Evolutionary conservation across 2,329 filamentous ascomycete species (phyloP), one percentile per base, ranked within the genome.

Genomic region (Alternaria triticina): DNA sequence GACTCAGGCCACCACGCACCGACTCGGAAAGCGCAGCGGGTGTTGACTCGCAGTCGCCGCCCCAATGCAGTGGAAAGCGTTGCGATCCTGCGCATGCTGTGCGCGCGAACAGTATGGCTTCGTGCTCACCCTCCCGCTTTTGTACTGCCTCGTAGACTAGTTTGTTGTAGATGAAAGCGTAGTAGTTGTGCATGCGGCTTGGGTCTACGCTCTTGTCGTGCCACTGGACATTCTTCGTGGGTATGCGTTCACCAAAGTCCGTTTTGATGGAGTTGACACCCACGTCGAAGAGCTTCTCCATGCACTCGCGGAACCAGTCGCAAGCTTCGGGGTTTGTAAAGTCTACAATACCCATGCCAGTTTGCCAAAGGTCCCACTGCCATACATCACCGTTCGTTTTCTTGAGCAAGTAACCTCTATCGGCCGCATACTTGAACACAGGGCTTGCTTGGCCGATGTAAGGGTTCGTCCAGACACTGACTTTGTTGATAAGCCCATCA

Each of bases 341-440:
- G 73, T 93, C 90, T 13, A 93, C 83, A 2, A 93, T 81, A 4
- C 86, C 90, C 90, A 93, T 93, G 36, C 91, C 91, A 2, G 90
- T 89, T 75, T 93, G 90, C 91, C 91, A 93, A 45, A 91, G 80
- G 71, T 93, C 90, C 89, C 90, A 92, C 78, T 93, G 90, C 87
- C 88, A 93, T 22, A 92, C 81, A 65, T 90, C 88, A 12, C 89
- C 90, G 71, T 84, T 92, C 67, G 85, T 87, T 27, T 89, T 86
- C 81, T 89, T 90, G 62, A 93, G 83, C 17, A 93, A 84, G 71
- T 91, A 93, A 0, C 90, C 89, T 57, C 88, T 89, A 59, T 87
- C 85, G 44, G 86, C 86, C 44, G 89, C 90, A 65, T 88, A 84
- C 61, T 83, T 80, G 79, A 93, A 93, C 0, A 90, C 83, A 0